Conservation (phyloP, 2,329 filamentous ascomycete species). For the Penicillium sp. region DNA sequence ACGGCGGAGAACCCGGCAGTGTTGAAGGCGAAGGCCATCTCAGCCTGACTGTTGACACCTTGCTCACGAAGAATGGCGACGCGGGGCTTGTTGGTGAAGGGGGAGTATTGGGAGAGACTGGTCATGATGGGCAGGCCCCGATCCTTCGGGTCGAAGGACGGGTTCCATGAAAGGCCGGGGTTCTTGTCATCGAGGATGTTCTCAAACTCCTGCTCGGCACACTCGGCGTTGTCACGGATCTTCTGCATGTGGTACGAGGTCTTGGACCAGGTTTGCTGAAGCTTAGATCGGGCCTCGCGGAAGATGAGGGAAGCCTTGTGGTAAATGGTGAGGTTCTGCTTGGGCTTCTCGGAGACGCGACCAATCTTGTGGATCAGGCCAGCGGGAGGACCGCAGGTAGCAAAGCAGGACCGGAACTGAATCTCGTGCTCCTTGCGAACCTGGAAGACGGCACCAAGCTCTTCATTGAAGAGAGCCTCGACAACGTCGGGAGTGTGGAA, state of each 20-base stretch:
- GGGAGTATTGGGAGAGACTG: constrained; percentile 60
- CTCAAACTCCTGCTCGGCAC: constrained; percentile 81
- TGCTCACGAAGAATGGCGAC: constrained; percentile 95
- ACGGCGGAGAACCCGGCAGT: constrained; percentile 88
- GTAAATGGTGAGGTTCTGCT: constrained; percentile 77
- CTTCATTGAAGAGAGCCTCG: constrained; percentile 89
- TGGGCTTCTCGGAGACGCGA: constrained; percentile 66
- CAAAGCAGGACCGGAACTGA: constrained; percentile 86
- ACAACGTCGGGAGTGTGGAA: constrained; percentile 68
- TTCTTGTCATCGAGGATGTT: constrained; percentile 75
- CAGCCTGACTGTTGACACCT: constrained; percentile 92
- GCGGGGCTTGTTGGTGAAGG: constrained; percentile 67
- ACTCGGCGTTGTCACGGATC: constrained; percentile 83
- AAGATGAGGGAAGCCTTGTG: constrained; percentile 72
- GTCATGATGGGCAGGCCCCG: constrained; percentile 72
- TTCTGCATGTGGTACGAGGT: constrained; percentile 93
- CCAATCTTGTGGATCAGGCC: constrained; percentile 85
- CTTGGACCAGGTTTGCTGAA: constrained; percentile 86
- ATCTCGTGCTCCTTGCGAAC: constrained; percentile 82
- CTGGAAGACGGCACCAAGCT: constrained; percentile 95
- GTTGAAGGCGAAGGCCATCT: constrained; percentile 96
- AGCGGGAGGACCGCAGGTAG: constrained; percentile 81
- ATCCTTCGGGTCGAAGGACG: constrained; percentile 79
- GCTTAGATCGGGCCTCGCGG: constrained; percentile 68
- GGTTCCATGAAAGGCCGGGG: constrained; percentile 81